A percentile compares a stretch with the other conserved stretches of the same genome.
phyloP scores from a whole-genome alignment of 495 filamentous ascomycete species.

The Clohesyomyces aquaticus region DNA sequence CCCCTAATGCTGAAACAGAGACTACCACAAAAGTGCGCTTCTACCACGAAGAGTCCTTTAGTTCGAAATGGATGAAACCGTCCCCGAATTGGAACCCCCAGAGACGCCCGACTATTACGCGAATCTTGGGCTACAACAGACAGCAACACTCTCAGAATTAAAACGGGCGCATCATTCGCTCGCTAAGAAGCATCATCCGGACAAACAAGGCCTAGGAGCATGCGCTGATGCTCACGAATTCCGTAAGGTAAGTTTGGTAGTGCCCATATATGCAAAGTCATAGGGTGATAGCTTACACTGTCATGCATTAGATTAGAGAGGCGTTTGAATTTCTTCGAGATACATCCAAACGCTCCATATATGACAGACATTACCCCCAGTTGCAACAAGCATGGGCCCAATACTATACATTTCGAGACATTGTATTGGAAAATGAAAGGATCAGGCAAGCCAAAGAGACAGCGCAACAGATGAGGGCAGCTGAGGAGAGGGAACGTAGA shows the following conservation, averaged over 20 bases:
- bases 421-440: too few species aligned
- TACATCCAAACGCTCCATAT: too few species aligned
- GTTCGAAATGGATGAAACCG: not conserved
- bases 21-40: too few species aligned
- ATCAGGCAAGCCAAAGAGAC: too few species aligned
- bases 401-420: too few species aligned
- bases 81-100: not conserved
- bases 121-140: not conserved
- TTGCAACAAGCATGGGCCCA: too few species aligned
- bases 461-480: too few species aligned
- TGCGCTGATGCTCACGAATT: constrained; percentile 1
- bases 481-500: too few species aligned
- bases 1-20: too few species aligned
- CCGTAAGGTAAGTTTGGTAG: not conserved
- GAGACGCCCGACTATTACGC: not conserved
- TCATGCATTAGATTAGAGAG: not conserved
- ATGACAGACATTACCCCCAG: too few species aligned
- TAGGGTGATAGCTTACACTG: not conserved
- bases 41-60: too few species aligned
- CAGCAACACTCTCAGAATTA: not conserved
- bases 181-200: not conserved
- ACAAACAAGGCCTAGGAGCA: not conserved
- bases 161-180: not conserved
- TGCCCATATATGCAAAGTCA: not conserved
- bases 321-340: not conserved